Evolutionary conservation across 306 rosid species (phyloP).

Genomic region (Inga laurina): DNA sequence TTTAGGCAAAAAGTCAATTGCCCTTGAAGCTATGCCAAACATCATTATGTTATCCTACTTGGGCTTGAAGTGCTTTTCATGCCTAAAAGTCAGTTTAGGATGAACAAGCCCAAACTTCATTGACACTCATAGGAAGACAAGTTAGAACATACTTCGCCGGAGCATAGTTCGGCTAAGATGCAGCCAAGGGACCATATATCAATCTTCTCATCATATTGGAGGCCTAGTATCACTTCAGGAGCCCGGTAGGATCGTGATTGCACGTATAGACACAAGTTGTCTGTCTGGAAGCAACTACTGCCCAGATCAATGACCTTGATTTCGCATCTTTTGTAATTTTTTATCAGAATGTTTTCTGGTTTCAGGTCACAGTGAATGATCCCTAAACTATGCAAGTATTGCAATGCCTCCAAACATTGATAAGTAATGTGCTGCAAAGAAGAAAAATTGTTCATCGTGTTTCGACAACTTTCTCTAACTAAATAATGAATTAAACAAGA

Average conservation of each 20-base stretch:
- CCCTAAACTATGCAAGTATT: conserved; percentile 83
- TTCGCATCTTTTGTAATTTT: conserved; percentile 83
- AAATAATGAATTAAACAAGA: not conserved
- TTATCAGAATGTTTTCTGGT: conserved; percentile 92
- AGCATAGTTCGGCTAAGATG: conserved; percentile 92
- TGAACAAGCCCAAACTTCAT: not conserved
- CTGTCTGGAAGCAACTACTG: conserved; percentile 92
- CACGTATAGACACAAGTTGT: conserved; percentile 85
- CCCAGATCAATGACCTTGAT: conserved; percentile 97
- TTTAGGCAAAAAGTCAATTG: no score
- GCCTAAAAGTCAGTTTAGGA: no score
- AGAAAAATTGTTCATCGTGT: conserved; percentile 23
- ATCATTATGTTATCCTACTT: no score
- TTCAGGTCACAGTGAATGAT: conserved; percentile 95
- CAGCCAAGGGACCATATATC: conserved; percentile 99
- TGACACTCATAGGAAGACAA: conserved; percentile 15
- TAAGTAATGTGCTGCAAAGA: conserved; percentile 70
- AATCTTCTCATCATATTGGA: conserved; percentile 84
- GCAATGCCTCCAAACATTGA: conserved; percentile 93
- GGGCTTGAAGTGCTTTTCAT: no score
- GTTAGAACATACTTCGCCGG: conserved; percentile 79
- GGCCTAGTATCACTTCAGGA: conserved; percentile 98
- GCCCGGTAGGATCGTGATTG: conserved; percentile 98
- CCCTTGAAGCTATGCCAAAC: no score
- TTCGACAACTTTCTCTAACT: conserved; percentile 10